A percentile compares a stretch with the other conserved stretches of the same genome.
Conservation (phyloP, 2,329 filamentous ascomycete species). For the Amphichorda felina region DNA sequence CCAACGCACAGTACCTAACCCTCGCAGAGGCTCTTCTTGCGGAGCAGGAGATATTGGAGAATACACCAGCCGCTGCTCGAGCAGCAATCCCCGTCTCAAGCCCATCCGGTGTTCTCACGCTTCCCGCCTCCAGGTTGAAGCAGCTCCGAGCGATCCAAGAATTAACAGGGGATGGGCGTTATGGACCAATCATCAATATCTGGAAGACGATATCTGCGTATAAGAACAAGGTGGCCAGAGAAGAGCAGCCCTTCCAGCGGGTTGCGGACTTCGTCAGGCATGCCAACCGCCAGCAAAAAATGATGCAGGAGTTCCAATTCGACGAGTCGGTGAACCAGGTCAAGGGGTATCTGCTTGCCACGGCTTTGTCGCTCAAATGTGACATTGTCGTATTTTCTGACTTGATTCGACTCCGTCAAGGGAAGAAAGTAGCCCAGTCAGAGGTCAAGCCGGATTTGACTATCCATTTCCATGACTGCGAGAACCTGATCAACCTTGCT, state of each 20-base stretch:
- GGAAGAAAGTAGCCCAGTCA: not conserved
- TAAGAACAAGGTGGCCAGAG: constrained; percentile 17
- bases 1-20: constrained; percentile 17
- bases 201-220: constrained; percentile 6
- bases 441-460: constrained; percentile 13
- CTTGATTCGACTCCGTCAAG: constrained; percentile 7
- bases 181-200: constrained; percentile 3
- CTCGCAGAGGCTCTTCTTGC: constrained; percentile 5
- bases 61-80: not conserved
- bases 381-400: constrained; percentile 29
- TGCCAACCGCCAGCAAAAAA: constrained; percentile 16
- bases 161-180: constrained; percentile 4
- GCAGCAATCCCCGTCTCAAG: not conserved
- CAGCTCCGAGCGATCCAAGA: constrained; percentile 3
- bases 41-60: constrained; percentile 5
- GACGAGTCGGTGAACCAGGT: constrained; percentile 23
- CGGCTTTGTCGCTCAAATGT: constrained; percentile 31
- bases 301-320: constrained; percentile 15
- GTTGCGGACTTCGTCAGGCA: constrained; percentile 32
- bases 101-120: not conserved
- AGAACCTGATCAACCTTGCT: no score
- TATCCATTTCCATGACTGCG: no score
- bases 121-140: not conserved
- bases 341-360: constrained; percentile 26
- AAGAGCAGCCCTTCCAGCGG: constrained; percentile 37